Evolutionary conservation across 2,329 filamentous ascomycete genomes (phyloP).

Genomic region (Diaporthe eres): DNA sequence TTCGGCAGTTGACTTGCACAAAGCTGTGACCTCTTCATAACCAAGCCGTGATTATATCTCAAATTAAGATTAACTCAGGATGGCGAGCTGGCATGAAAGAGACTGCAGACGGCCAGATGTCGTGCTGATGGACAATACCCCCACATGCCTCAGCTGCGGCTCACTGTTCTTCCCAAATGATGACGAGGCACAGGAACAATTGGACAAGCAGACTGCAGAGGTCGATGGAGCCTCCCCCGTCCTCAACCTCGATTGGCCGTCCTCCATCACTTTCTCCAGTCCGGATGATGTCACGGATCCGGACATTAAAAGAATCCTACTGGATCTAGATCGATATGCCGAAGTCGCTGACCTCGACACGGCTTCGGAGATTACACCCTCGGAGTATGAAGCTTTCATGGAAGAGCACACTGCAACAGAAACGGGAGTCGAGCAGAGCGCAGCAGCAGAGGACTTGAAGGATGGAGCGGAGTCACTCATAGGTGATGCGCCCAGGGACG

Average conservation of each 20-base stretch:
- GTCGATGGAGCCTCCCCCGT: no score
- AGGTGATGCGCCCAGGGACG: no score
- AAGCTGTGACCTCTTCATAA: neutral
- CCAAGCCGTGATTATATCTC: neutral
- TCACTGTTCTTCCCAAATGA: neutral
- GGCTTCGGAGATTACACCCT: neutral
- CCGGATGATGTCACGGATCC: neutral
- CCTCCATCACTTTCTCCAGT: neutral
- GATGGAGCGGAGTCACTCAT: neutral
- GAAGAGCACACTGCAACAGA: neutral
- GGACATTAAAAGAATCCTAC: neutral
- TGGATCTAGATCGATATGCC: neutral
- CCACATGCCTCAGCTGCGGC: slow-evolving; percentile 7
- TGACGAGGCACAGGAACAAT: neutral
- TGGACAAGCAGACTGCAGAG: neutral
- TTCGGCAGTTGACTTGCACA: neutral
- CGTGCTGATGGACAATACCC: neutral
- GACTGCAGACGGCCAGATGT: slow-evolving; percentile 18
- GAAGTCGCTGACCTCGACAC: neutral
- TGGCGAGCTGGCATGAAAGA: neutral
- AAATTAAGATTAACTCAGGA: neutral
- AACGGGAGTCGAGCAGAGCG: neutral
- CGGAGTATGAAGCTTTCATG: neutral
- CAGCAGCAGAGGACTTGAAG: neutral
- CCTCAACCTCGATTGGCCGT: slow-evolving; percentile 15